Base-by-base conservation (phyloP, 1,284 basidiomycete genomes). In the Sporisorium exsertum region DNA sequence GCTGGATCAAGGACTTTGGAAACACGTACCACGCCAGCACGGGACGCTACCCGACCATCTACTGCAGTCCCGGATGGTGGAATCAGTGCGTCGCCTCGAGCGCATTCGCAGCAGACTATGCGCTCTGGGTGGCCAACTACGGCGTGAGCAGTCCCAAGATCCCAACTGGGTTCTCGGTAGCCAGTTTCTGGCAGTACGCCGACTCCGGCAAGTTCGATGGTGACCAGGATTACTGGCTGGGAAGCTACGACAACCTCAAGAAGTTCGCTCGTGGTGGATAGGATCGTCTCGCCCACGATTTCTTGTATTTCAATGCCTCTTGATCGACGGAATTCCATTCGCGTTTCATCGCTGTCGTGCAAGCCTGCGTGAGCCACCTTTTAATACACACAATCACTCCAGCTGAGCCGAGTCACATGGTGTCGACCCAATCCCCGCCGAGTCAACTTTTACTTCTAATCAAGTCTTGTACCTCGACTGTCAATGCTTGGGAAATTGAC, bases 21-120 rank as follows among this genome's bases (percentile, higher is more conserved):
- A 85, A 88, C 77, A 91, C 91, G 1, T 92, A 92, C 81, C 77
- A 89, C n/a, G 63, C 87, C 9, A 67, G 81, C 18, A 90, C 89
- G 9, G 86, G 87, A 32, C 87, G 84, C 15, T 84, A 74, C 53
- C 84, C 80, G 87, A 89, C 89, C 50, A 90, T 92, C 59, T 92
- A 91, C 79, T 89, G 89, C 29, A 90, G 88, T 1, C 89, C 90
- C 1, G 87, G 89, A 77, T 92, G 90, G 91, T 92, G 91, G 91
- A 89, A 77, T 35, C 88, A 87, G 20, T 92, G 91, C 84, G 91
- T 91, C 1, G 74, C 3, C 89, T 89, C 9, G 89, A 87, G 64
- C 85, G 87, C 32, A 82, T 86, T 29, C 88, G 82, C 13, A 60
- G 79, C 9, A 87, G 86, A 60, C 89, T 89, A 64, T 81, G 89